Evolutionary conservation across 2,329 filamentous ascomycete species (phyloP), one percentile per base, ranked within the genome.

Genomic region (Alternaria atra): DNA sequence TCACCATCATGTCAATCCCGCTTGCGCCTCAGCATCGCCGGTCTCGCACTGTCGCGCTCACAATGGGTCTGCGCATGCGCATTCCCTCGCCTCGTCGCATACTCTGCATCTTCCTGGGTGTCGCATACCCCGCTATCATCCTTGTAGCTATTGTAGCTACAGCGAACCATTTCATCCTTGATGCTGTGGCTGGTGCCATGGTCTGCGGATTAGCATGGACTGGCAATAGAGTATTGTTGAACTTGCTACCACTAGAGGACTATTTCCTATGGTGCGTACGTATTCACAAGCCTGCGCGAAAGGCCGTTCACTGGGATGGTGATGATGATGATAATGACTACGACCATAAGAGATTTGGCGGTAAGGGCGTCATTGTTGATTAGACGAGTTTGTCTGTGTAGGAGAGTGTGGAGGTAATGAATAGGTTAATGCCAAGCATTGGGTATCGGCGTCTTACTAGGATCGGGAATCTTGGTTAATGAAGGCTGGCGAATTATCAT

Each of bases 161-260:
- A 0, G 90, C 90, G 46, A 92, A 92, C 74, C 90, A 92, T 76
- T 87, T 91, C 73, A 84, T 91, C 48, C 84, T 92, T 6, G 90
- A 92, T 73, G 90, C 90, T 0, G 84, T 91, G 2, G 90, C 89
- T 0, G 90, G 90, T 13, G 87, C 88, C 6, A 71, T 85, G 32
- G 88, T 92, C 3, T 91, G 89, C 68, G 81, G 80, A 3, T 64
- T 91, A 5, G 89, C 88, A 1, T 92, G 90, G 89, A 78, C 72
- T 13, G 81, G 80, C 5, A 86, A 87, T 61, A 61, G 72, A 0
- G 70, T 86, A 2, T 73, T 92, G 56, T 78, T 91, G 55, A 91
- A 91, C 73, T 74, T 91, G 55, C 77, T 90, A 32, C 83, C 86
- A 2, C 30, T 91, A 15, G 90, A 91, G 73, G 90, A 92, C 68